Percentiles rank a stretch among this genome's conserved stretches.
Evolutionary conservation across 371 early-diverging fungal genomes (phyloP).

Genomic region (Saksenaea oblongispora): DNA sequence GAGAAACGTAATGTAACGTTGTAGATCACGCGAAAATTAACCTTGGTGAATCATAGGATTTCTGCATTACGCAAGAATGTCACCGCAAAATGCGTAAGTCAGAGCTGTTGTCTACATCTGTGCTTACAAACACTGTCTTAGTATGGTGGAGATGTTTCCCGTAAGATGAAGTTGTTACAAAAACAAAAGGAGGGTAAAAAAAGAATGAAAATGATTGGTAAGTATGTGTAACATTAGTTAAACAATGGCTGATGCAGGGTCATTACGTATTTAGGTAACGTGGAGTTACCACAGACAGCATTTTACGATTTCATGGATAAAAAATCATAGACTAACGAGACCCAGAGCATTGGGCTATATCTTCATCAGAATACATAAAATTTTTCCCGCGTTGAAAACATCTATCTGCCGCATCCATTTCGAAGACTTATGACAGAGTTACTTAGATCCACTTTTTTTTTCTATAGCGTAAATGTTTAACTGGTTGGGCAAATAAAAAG

Average conservation of each 20-base stretch:
- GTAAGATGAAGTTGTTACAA: conserved; percentile 90
- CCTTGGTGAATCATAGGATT: conserved; percentile 42
- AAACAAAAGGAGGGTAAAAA: conserved; percentile 92
- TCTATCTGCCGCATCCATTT: too few relatives aligned
- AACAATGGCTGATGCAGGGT: background rate
- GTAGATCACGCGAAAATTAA: background rate
- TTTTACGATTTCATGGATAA: conserved; percentile 73
- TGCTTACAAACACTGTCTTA: conserved; percentile 17
- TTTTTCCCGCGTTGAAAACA: too few relatives aligned
- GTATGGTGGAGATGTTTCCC: conserved; percentile 93
- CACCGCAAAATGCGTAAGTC: conserved; percentile 89
- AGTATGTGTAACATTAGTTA: background rate
- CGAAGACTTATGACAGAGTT: too few relatives aligned
- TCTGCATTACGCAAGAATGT: conserved; percentile 86
- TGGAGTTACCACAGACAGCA: conserved; percentile 73
- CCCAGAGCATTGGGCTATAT: background rate
- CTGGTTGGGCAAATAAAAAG: too few relatives aligned
- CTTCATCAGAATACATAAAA: background rate
- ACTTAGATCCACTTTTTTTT: too few relatives aligned
- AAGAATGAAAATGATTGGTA: conserved; percentile 75
- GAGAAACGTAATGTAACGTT: conserved; percentile 71
- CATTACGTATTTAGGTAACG: conserved; percentile 46
- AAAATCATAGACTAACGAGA: conserved; percentile 12
- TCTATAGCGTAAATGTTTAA: too few relatives aligned
- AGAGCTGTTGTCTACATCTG: background rate